A percentile compares a stretch with the other conserved stretches of the same genome.
Evolutionary conservation across 805 yeast genomes (phyloP).

Genomic region (Metschnikowia bowlesiae): DNA sequence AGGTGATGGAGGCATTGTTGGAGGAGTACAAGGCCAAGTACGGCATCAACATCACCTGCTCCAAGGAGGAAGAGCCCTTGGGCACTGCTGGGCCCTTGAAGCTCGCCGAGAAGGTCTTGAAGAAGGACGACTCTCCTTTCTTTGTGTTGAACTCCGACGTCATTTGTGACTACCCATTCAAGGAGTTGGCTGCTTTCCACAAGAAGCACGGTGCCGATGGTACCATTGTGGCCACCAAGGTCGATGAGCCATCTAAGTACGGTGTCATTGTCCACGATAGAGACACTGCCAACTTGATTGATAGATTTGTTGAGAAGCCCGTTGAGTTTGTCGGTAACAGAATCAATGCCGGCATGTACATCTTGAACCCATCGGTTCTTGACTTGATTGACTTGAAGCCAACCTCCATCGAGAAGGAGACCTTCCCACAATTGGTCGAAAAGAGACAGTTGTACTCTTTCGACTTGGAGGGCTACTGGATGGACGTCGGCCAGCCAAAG

Average conservation of each 20-base stretch:
- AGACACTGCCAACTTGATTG: constrained; percentile 91
- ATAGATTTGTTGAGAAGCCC: constrained; percentile 98
- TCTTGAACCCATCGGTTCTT: constrained; percentile 94
- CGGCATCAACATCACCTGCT: constrained; percentile 92
- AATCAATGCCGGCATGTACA: constrained; percentile 98
- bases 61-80: constrained; percentile 98
- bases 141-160: constrained; percentile 98
- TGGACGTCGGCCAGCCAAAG: constrained; percentile 99
- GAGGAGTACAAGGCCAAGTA: constrained; percentile 91
- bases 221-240: constrained; percentile 98
- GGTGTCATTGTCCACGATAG: constrained; percentile 99
- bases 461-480: constrained; percentile 99
- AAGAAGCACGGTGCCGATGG: constrained; percentile 94
- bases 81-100: constrained; percentile 99
- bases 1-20: constrained; percentile 94
- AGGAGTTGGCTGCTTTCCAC: constrained; percentile 90
- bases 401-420: constrained; percentile 98
- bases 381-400: constrained; percentile 97
- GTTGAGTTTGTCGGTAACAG: constrained; percentile 99
- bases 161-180: constrained; percentile 97
- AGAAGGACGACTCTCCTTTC: constrained; percentile 94
- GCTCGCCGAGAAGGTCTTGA: constrained; percentile 89
- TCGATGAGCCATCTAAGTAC: constrained; percentile 98
- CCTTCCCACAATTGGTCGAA: constrained; percentile 95
- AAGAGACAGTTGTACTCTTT: constrained; percentile 85